Base-by-base conservation (phyloP, 441 rosid species). In the Monsonia emarginata region DNA sequence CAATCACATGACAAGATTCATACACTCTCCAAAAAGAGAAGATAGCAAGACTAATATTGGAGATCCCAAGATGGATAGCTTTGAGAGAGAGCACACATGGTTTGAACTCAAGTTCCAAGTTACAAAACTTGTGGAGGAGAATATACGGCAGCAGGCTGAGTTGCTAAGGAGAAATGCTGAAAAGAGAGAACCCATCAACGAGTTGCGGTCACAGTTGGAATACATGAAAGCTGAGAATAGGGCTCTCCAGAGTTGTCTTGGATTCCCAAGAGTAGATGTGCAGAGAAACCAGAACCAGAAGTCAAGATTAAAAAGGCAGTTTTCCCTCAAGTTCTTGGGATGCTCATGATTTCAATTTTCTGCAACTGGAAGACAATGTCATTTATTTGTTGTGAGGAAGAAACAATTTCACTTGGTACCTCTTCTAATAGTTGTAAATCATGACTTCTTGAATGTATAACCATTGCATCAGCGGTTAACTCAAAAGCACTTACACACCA, bases 141-240 rank as follows among this genome's bases (percentile, higher is more conserved):
- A 68, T 72, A 68, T 79, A 42, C 69, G 27, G 70, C 75, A 79
- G 74, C 84, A 78, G 68, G 78, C 76, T 1, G 82, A 80, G 69
- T 31, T 83, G 76, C 74, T 80, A 13, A 81, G 72, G 61, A 77
- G 87, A 67, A 80, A 83, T 38, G 74, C 76, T 1, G 82, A 85
- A 69, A 85, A 83, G 76, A 75, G 69, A 68, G 68, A 62, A 67
- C 69, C 69, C 61, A 85, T 83, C 25, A 62, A 60, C 4, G 58
- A 38, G 72, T 80, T 83, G 31, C 70, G 27, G 71, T 60, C 58
- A 8, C 73, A 78, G 65, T 48, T 81, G 26, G 74, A 75, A 44
- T 69, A 61, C 30, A 68, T 81, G 44, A 81, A 73, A 67, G 68
- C 57, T n/a, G 80, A 81, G 69, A 83, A 79, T 60, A 71, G 36